A percentile compares a stretch with the other conserved stretches of the same genome.
Evolutionary conservation across 2,329 filamentous ascomycete species (phyloP).

Genomic region (Beauveria medogensis): DNA sequence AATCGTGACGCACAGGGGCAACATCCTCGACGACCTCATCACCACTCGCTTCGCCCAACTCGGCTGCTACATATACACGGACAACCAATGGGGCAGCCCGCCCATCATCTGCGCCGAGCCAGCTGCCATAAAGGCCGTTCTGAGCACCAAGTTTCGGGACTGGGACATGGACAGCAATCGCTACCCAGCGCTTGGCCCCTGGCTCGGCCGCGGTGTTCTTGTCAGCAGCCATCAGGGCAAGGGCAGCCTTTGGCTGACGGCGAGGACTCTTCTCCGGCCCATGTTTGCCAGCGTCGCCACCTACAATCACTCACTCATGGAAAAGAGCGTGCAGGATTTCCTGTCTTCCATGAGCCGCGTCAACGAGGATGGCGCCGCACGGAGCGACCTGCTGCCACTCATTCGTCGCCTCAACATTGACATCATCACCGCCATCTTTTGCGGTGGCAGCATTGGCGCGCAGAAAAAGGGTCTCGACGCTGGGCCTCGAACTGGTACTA

Average conservation of each 20-base stretch:
- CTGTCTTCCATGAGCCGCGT: neutral
- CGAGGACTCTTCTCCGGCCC: neutral
- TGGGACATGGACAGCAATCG: constrained; percentile 7
- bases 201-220: constrained; percentile 3
- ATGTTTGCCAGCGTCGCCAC: neutral
- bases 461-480: neutral
- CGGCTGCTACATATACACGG: neutral
- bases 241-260: neutral
- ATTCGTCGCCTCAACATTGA: constrained; percentile 4
- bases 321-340: neutral
- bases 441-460: neutral
- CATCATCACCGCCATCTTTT: neutral
- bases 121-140: neutral
- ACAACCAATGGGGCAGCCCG: constrained; percentile 1
- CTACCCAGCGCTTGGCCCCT: constrained; percentile 1
- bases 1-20: neutral
- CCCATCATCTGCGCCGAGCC: constrained; percentile 6
- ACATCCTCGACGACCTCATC: constrained; percentile 7
- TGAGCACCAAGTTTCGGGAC: neutral
- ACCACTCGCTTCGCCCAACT: constrained; percentile 1
- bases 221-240: constrained; percentile 4
- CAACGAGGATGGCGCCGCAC: neutral
- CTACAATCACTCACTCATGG: neutral
- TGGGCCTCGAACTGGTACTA: neutral
- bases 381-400: neutral